Base-by-base conservation (phyloP, 73 alveolate genomes). In the Symbiodinium natans region DNA sequence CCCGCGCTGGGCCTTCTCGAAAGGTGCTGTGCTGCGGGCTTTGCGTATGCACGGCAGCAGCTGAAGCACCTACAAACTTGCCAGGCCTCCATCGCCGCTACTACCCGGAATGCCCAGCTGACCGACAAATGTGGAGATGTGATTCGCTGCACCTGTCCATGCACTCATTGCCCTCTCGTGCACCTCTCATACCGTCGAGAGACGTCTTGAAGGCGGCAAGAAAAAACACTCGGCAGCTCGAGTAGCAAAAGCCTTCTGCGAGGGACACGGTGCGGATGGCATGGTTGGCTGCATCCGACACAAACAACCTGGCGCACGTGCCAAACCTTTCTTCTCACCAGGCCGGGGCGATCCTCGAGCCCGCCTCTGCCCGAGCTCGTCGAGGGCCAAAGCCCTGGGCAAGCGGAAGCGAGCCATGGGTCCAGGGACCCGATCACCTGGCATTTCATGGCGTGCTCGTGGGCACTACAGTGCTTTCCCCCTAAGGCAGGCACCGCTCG, bases 231-330 rank as follows among this genome's bases (percentile, higher is more conserved):
- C n/a, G n/a, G n/a, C n/a, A n/a, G n/a, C n/a, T n/a, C n/a, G n/a
- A n/a, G n/a, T n/a, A n/a, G n/a, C n/a, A n/a, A n/a, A n/a, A n/a
- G n/a, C n/a, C 93, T 8, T 59, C 71, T 39, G 36, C 5, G 31
- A 90, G 88, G 54, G 77, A 41, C 89, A 90, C 40, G 2, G n/a
- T 84, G 8, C 97, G 87, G 27, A 90, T 80, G 11, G 97, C 97
- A 56, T 90, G 97, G 80, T 90, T 90, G 75, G 97, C 97, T 19
- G 89, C 87, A n/a, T 90, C 97, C 11, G 97, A 90, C 29, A 90
- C 80, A 41, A 68, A 90, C 56, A 90, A 89, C 97, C 97, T 90
- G 39, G 36, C 59, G 38, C 39, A 19, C 54, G 13, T 41, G 92
- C 31, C 63, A 80, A 38, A 7, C 54, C 88, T 34, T 13, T 38